phyloP scores from a whole-genome alignment of 352 stramenopile genomes.

The Phytophthora vignae region DNA sequence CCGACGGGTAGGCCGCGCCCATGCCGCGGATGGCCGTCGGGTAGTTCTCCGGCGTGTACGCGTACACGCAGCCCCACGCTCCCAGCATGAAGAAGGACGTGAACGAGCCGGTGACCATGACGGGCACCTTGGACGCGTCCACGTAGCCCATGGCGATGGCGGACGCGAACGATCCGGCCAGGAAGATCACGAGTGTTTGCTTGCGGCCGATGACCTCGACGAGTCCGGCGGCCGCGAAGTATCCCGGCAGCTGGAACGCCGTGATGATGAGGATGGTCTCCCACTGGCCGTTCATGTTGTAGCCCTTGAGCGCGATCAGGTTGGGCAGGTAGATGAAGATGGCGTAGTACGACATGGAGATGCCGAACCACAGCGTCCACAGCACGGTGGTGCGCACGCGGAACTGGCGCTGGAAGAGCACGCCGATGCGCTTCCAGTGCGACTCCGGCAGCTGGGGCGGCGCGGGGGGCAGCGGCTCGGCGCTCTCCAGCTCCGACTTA shows the following conservation, averaged over 20 bases:
- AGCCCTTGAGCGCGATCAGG: conserved; percentile 64
- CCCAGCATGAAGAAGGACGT: conserved; percentile 79
- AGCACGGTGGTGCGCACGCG: conserved; percentile 60
- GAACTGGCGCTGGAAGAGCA: conserved; percentile 67
- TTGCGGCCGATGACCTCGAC: conserved; percentile 67
- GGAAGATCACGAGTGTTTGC: conserved; percentile 61
- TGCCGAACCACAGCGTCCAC: conserved; percentile 75
- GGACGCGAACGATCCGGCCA: conserved; percentile 52
- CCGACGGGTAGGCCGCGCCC: conserved; percentile 65
- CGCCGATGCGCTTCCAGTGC: conserved; percentile 56
- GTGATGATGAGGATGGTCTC: conserved; percentile 68
- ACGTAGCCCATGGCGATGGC: conserved; percentile 75
- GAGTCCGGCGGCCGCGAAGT: conserved; percentile 57
- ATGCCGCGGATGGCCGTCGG: conserved; percentile 75
- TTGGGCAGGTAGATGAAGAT: conserved; percentile 72
- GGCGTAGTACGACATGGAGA: conserved; percentile 78
- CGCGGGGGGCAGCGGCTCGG: conserved; percentile 11
- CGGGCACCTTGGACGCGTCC: conserved; percentile 38
- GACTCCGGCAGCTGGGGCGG: conserved; percentile 46
- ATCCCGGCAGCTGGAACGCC: conserved; percentile 68
- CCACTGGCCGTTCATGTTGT: conserved; percentile 67
- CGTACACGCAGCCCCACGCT: conserved; percentile 73
- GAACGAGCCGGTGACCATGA: conserved; percentile 61
- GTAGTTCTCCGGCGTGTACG: conserved; percentile 84
- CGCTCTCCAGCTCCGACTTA: conserved; percentile 43